phyloP scores from a whole-genome alignment of 345 rosid species.

The Anastatica hierochuntica region DNA sequence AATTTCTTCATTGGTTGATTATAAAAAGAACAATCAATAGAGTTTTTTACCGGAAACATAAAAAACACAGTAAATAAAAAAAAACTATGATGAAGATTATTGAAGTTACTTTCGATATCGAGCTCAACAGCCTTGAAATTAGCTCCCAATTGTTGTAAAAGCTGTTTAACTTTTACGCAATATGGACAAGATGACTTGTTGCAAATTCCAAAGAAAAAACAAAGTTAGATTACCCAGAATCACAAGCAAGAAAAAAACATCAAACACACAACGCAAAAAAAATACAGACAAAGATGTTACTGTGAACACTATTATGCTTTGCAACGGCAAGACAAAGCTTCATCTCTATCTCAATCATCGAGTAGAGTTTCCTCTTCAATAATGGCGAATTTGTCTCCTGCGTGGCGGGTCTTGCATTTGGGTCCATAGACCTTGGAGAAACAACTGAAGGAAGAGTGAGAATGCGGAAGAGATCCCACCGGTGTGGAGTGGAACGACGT shows the following conservation, averaged over 20 bases:
- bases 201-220: conserved; percentile 21
- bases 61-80: too few relatives aligned
- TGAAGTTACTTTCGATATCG: conserved; percentile 49
- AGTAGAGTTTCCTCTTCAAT: conserved; percentile 95
- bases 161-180: conserved; percentile 56
- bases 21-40: too few relatives aligned
- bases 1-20: background rate
- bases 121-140: conserved; percentile 45
- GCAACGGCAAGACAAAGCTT: conserved; percentile 66
- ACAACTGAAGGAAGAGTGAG: conserved; percentile 79
- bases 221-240: too few relatives aligned
- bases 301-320: too few relatives aligned
- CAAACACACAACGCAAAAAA: too few relatives aligned
- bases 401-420: conserved; percentile 28
- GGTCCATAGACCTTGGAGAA: conserved; percentile 71
- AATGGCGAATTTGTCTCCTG: conserved; percentile 44
- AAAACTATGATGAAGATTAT: too few relatives aligned
- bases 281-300: too few relatives aligned
- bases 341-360: conserved; percentile 50
- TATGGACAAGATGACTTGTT: conserved; percentile 66
- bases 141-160: conserved; percentile 45
- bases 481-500: conserved; percentile 94
- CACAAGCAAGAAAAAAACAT: too few relatives aligned
- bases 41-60: too few relatives aligned
- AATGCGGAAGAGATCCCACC: conserved; percentile 85